A percentile compares a stretch with the other conserved stretches of the same genome.
phyloP scores from a whole-genome alignment of 2,329 filamentous ascomycete genomes.

The Leptosphaerulina australis region DNA sequence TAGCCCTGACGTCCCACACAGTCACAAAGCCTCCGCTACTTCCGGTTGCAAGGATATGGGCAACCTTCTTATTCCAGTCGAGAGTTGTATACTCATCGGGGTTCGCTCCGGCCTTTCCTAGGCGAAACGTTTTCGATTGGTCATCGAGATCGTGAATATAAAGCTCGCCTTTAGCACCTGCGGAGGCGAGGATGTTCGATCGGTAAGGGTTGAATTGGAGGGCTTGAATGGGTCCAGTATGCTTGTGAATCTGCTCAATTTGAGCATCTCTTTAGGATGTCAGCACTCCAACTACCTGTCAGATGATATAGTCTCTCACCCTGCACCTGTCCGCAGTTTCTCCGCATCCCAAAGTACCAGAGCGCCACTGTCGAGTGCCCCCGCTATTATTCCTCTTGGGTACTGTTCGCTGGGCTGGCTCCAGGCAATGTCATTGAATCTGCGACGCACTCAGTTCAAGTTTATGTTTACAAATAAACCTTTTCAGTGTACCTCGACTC shows the following conservation, averaged over 20 bases:
- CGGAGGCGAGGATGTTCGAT: constrained; percentile 88
- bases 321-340: constrained; percentile 62
- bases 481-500: constrained; percentile 75
- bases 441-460: constrained; percentile 50
- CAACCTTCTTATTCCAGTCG: constrained; percentile 98
- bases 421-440: constrained; percentile 98
- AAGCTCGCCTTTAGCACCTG: constrained; percentile 92
- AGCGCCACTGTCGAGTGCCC: constrained; percentile 91
- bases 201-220: constrained; percentile 96
- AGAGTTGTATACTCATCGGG: constrained; percentile 95
- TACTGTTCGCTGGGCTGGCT: constrained; percentile 78
- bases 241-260: constrained; percentile 85
- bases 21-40: constrained; percentile 94
- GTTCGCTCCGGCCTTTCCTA: constrained; percentile 85
- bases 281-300: constrained; percentile 43
- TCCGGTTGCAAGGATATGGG: constrained; percentile 94
- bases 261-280: constrained; percentile 67
- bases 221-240: constrained; percentile 89
- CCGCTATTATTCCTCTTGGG: constrained; percentile 88
- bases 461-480: not conserved
- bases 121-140: constrained; percentile 81
- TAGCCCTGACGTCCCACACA: constrained; percentile 97
- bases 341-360: constrained; percentile 93
- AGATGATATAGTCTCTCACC: constrained; percentile 57
- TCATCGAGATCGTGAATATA: constrained; percentile 96